Base-by-base conservation (phyloP, 2,329 filamentous ascomycete species). In the Mycosphaerella sp. region DNA sequence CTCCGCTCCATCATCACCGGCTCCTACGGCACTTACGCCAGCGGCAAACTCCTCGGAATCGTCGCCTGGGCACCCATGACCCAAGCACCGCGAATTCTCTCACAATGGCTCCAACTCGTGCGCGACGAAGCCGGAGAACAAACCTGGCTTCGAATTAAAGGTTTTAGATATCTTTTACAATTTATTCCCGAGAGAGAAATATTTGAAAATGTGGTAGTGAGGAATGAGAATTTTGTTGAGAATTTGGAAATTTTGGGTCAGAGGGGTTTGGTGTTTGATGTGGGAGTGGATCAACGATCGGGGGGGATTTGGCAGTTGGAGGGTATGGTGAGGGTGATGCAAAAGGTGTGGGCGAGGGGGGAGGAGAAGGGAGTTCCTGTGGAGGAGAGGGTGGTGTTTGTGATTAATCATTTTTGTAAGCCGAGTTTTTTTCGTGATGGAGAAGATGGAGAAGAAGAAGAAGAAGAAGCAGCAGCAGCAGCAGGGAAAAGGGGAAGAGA, bases 361-460 rank as follows among this genome's bases (percentile, higher is more conserved):
- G 26, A 29, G 26, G 6, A 29, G 26, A 29, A 29, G 26, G 6
- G 6, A 6, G 5, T 6, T 29, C 72, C 74, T 0, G 80, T 81
- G 51, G 76, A 78, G 5, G 75, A 85, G 34, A 82, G 79, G 64
- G 80, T 85, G 34, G 78, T 76, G 0, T 80, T 91, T 64, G 77
- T 95, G 49, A 73, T 95, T 61, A 89, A 95, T 70, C 90, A 96
- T 72, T 80, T 95, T 62, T 91, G 89, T 79, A 95, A 95, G 73
- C 90, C 90, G 1, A 83, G 92, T 54, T 60, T 63, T 48, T 78
- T 83, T 64, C 45, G 36, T 1, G 6, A 38, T 9, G 3, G 2
- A 38, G 34, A 11, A 38, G 12, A 9, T 4, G 12, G 1, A 2
- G 21, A 21, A 4, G 42, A 1, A 17, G 14, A 17, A 17, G 14